A percentile compares a stretch with the other conserved stretches of the same genome.
Evolutionary conservation across 192 early-diverging fungal species (phyloP).

Genomic region (Coemansia javaensis): DNA sequence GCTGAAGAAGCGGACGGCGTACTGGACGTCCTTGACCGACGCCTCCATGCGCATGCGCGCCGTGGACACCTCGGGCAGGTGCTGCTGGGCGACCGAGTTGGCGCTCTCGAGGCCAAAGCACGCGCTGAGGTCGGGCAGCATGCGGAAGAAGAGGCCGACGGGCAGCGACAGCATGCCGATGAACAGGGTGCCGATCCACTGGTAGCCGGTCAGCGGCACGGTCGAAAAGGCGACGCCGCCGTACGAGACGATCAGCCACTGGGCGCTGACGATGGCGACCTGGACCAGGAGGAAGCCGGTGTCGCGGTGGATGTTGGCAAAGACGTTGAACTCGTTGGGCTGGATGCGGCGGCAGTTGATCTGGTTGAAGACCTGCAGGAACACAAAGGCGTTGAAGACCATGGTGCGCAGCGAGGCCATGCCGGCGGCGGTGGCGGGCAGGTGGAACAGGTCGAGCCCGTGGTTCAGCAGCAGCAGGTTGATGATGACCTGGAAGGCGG

Average conservation of each 20-base stretch:
- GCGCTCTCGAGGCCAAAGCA: constrained; percentile 52
- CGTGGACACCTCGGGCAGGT: constrained; percentile 42
- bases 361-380: constrained; percentile 93
- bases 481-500: constrained; percentile 80
- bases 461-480: constrained; percentile 59
- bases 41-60: constrained; percentile 48
- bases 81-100: constrained; percentile 48
- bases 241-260: constrained; percentile 82
- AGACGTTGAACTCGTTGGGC: constrained; percentile 69
- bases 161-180: constrained; percentile 79
- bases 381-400: constrained; percentile 93
- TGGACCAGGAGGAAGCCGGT: constrained; percentile 76
- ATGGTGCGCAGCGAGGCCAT: constrained; percentile 62
- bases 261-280: constrained; percentile 62
- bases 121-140: constrained; percentile 67
- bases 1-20: constrained; percentile 50
- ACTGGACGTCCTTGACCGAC: constrained; percentile 39
- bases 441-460: constrained; percentile 61
- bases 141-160: constrained; percentile 72
- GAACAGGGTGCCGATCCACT: constrained; percentile 78
- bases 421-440: constrained; percentile 33
- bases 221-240: constrained; percentile 89
- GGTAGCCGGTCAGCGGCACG: constrained; percentile 53
- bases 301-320: constrained; percentile 79
- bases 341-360: constrained; percentile 86